phyloP scores from a whole-genome alignment of 2,329 filamentous ascomycete genomes.

The Talaromyces islandicus region DNA sequence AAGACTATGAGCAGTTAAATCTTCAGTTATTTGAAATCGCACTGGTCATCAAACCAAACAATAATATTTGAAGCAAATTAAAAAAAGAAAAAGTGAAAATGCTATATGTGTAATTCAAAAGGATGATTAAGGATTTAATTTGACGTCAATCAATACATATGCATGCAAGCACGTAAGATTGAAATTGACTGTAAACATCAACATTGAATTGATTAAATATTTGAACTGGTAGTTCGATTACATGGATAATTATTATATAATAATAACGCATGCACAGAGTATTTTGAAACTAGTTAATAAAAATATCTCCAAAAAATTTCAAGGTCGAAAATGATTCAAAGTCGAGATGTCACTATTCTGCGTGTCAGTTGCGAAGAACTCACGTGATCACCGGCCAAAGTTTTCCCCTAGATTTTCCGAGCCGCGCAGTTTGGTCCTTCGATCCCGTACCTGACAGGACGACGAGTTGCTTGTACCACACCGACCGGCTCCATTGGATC shows the following conservation, averaged over 20 bases:
- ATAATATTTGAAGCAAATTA: neutral
- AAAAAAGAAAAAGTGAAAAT: neutral
- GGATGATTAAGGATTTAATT: no score
- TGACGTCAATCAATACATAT: no score
- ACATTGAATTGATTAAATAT: no score
- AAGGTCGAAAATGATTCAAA: neutral
- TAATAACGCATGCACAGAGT: neutral
- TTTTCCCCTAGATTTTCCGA: slow-evolving; percentile 39
- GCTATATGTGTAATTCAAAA: no score
- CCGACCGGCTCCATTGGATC: slow-evolving; percentile 35
- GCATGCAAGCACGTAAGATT: no score
- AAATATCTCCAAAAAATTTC: neutral
- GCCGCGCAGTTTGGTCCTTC: slow-evolving; percentile 28
- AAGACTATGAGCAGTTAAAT: neutral
- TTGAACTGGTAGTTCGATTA: neutral
- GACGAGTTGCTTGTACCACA: slow-evolving; percentile 17
- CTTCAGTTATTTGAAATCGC: neutral
- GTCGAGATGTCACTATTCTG: neutral
- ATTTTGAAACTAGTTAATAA: neutral
- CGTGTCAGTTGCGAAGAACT: neutral
- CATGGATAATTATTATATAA: no score
- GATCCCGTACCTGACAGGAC: slow-evolving; percentile 29
- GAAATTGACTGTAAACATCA: no score
- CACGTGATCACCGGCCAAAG: slow-evolving; percentile 10
- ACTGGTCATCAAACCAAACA: no score